Base-by-base conservation (phyloP, 192 early-diverging fungal species). In the Mycoemilia scoparia region DNA sequence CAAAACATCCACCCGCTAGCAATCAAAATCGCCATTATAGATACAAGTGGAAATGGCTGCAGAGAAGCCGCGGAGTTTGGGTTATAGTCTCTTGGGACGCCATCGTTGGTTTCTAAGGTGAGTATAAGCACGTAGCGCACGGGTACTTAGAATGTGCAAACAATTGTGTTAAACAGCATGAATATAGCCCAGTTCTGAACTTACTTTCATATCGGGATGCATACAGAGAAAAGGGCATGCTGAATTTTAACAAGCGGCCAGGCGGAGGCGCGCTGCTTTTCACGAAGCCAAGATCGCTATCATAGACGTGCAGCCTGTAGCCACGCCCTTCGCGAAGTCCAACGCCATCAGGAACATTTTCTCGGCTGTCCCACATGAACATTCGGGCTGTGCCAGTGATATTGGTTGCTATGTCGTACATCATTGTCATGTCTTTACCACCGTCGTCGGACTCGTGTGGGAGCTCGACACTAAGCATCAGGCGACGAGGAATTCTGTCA, bases 361-460 rank as follows among this genome's bases (percentile, higher is more conserved):
- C 57, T 34, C 57, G 55, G n/a, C 54, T 63, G 21, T 63, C 60
- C 60, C 60, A 63, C 35, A 43, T 57, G 36, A 63, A 63, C 24
- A 13, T 34, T 29, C 46, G 51, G 32, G 46, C 47, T 16, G 49
- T 34, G 34, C 60, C 60, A 0, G 60, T 57, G 22, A 63, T 29
- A 30, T 63, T 63, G 14, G 42, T 43, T 1, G 60, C 60, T 42
- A 63, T 57, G 24, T 63, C 60, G 42, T 63, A 63, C n/a, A n/a
- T n/a, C n/a, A n/a, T n/a, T n/a, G n/a, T n/a, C n/a, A n/a, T n/a
- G n/a, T n/a, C n/a, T n/a, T n/a, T n/a, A n/a, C n/a, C n/a, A n/a
- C n/a, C n/a, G n/a, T n/a, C n/a, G 3, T 51, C 45, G 5, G 35
- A 48, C 23, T 63, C 60, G 29, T 52, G 48, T 22, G 60, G 60